Evolutionary conservation across 352 stramenopile genomes (phyloP), one percentile per base, ranked within the genome.

Genomic region (Globisporangium rhizosaccharum): DNA sequence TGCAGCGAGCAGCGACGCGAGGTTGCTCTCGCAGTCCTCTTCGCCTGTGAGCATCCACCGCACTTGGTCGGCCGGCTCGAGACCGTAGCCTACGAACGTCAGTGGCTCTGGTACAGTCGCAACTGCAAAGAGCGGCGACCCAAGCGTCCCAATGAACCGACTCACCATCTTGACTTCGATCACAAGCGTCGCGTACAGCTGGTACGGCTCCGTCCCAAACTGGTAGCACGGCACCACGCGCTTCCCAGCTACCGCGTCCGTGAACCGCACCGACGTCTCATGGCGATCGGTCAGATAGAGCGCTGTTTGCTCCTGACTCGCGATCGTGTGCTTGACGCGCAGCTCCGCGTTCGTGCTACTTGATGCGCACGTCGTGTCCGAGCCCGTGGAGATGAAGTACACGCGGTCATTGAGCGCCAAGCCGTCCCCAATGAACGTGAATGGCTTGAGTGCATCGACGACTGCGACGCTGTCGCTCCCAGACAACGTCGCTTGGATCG

Each of bases 91-190:
- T 33, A 76, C 62, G 23, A 88, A 90, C 8, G 63, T 85, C 15
- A 90, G 64, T 7, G 77, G 75, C 26, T 90, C 78, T 0, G 76
- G 52, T 5, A 90, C 72, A n/a, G 69, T 62, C 0, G 72, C 75
- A 9, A 88, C 80, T 1, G 77, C 78, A n/a, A 90, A 66, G 20
- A 66, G 50, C 20, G 77, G 65, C 2, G 72, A 80, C 0, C 80
- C 80, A 7, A 72, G 53, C 1, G 57, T 67, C 8, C 80, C 80
- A 8, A 65, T 68, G 37, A 79, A 90, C 1, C 44, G 45, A 2
- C 60, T 72, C 10, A 90, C 57, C 74, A 84, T 88, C 26, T 88
- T 83, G 15, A 90, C 55, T 1, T 75, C 69, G 23, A 90, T 33
- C 2, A 69, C 56, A 23, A 88, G 60, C 9, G 57, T 51, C 5